Evolutionary conservation across 345 rosid genomes (phyloP).

Genomic region (Citrus sp.): DNA sequence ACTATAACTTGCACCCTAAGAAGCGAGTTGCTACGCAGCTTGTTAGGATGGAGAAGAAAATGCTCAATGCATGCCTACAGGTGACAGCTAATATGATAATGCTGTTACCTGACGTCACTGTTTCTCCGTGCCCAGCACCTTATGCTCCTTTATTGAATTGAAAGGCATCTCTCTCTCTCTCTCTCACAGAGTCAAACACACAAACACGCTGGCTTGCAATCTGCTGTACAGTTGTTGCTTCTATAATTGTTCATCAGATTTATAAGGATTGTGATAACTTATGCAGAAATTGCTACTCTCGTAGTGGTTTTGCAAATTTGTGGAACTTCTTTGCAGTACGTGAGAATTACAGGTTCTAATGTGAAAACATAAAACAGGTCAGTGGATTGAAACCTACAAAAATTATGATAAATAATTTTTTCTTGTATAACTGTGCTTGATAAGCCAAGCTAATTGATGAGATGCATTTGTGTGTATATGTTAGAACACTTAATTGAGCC

Average conservation of each 20-base stretch:
- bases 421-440: not conserved
- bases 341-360: not conserved
- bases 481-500: not conserved
- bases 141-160: conserved; percentile 75
- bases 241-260: not conserved
- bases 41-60: conserved; percentile 84
- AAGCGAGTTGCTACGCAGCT: conserved; percentile 91
- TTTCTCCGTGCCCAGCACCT: conserved; percentile 91
- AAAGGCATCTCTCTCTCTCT: conserved; percentile 32
- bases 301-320: conserved; percentile 13
- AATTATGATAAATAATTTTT: not conserved
- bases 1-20: conserved; percentile 64
- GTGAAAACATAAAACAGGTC: conserved; percentile 23
- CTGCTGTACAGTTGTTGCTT: not conserved
- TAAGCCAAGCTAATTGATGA: not conserved
- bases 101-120: conserved; percentile 66
- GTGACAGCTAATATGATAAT: conserved; percentile 54
- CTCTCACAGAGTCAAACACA: not conserved
- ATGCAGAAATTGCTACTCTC: conserved; percentile 10
- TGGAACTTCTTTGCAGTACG: conserved; percentile 18
- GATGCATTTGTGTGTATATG: too few relatives aligned
- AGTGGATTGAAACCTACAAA: conserved; percentile 19
- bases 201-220: not conserved
- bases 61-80: conserved; percentile 71
- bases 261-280: conserved; percentile 7